phyloP scores from a whole-genome alignment of 805 yeast species.

The Alloascoidea hylecoeti region DNA sequence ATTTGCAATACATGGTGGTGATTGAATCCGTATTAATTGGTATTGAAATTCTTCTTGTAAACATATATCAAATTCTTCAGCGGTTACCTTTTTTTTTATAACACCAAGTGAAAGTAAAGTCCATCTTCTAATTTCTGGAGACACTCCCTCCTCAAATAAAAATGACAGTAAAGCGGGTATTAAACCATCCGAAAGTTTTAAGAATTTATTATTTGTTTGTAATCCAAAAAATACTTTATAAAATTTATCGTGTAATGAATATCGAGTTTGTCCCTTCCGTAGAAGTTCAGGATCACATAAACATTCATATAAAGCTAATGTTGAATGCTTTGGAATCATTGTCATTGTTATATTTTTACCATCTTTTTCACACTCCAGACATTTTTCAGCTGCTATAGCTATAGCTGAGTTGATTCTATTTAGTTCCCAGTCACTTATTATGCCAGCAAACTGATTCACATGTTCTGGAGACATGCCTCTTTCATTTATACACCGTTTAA shows the following conservation, averaged over 20 bases:
- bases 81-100: neutral
- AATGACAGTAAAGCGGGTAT: neutral
- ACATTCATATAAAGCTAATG: slow-evolving; percentile 1
- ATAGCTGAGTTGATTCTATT: neutral
- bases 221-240: neutral
- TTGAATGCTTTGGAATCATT: neutral
- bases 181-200: neutral
- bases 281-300: neutral
- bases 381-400: neutral
- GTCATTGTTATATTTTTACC: neutral
- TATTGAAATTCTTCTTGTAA: slow-evolving; percentile 1
- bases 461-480: neutral
- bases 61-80: neutral
- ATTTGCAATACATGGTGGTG: neutral
- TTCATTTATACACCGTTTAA: neutral
- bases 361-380: no score
- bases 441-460: neutral
- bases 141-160: neutral
- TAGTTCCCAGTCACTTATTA: neutral
- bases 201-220: neutral
- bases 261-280: neutral
- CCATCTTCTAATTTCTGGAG: slow-evolving; percentile 1
- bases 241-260: neutral
- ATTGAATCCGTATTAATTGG: neutral
- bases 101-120: neutral